Evolutionary conservation across 2,329 filamentous ascomycete species (phyloP).

Genomic region (Talaromyces funiculosus): DNA sequence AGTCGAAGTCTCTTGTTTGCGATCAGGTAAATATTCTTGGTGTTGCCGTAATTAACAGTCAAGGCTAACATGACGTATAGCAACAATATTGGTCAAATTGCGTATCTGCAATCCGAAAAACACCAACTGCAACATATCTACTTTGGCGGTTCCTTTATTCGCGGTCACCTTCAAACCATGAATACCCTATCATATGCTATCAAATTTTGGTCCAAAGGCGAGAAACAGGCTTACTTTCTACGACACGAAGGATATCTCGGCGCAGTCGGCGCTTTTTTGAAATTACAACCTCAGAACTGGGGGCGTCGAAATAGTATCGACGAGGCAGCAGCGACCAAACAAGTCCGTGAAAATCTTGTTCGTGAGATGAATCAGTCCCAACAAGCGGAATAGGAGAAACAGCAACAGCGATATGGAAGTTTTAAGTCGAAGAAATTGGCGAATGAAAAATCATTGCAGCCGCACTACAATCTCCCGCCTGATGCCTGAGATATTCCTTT

Average conservation of each 20-base stretch:
- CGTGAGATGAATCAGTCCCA: neutral
- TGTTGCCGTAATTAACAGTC: neutral
- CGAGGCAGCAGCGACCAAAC: slow-evolving; percentile 28
- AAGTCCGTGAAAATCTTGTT: slow-evolving; percentile 3
- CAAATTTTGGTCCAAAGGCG: slow-evolving; percentile 91
- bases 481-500: neutral
- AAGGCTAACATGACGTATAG: slow-evolving; percentile 37
- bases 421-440: neutral
- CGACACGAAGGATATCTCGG: slow-evolving; percentile 94
- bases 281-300: slow-evolving; percentile 86
- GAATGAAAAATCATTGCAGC: neutral
- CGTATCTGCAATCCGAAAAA: slow-evolving; percentile 93
- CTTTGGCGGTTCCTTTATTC: slow-evolving; percentile 95
- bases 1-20: slow-evolving; percentile 88
- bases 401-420: neutral
- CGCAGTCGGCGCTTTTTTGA: slow-evolving; percentile 88
- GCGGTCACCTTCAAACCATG: slow-evolving; percentile 94
- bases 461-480: neutral
- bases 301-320: slow-evolving; percentile 75
- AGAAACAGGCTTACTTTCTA: slow-evolving; percentile 92
- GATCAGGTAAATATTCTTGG: slow-evolving; percentile 51
- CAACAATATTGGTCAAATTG: slow-evolving; percentile 98
- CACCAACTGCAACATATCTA: slow-evolving; percentile 90
- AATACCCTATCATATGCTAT: slow-evolving; percentile 96
- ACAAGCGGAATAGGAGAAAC: neutral